Percentiles rank a stretch among this genome's conserved stretches.
Conservation (phyloP, 2,329 filamentous ascomycete genomes). For the Penicillium brasilianum region DNA sequence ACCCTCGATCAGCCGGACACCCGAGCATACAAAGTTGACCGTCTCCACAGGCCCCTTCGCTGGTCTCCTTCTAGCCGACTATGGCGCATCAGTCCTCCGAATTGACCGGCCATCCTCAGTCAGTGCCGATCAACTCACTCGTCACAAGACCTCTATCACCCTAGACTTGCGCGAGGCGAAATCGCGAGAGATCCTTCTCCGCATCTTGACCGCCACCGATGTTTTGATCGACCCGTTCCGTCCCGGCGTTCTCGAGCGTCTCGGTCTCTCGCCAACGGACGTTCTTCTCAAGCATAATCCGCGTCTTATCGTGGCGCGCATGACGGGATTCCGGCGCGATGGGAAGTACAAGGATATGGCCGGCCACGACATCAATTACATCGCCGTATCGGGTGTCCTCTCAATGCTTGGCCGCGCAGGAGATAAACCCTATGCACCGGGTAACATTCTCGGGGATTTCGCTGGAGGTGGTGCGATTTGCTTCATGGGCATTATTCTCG, state of each 20-base stretch:
- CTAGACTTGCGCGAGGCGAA: conserved; percentile 74
- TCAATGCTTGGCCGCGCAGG: conserved; percentile 72
- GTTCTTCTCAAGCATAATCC: conserved; percentile 71
- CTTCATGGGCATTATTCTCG: conserved; percentile 81
- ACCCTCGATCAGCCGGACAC: not conserved
- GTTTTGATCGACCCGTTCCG: conserved; percentile 92
- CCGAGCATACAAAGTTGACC: conserved; percentile 12
- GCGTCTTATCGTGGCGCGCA: conserved; percentile 76
- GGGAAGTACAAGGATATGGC: conserved; percentile 87
- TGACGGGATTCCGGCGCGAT: conserved; percentile 89
- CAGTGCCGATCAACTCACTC: conserved; percentile 74
- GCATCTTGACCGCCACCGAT: conserved; percentile 68
- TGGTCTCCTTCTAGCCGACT: conserved; percentile 85
- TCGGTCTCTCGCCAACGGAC: conserved; percentile 73
- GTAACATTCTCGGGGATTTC: conserved; percentile 87
- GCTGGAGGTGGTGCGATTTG: conserved; percentile 84
- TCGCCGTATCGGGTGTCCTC: conserved; percentile 82
- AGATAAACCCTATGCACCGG: conserved; percentile 76
- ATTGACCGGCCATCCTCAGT: conserved; percentile 68
- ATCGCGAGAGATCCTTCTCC: conserved; percentile 69
- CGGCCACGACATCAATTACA: conserved; percentile 95
- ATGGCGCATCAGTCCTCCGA: conserved; percentile 84
- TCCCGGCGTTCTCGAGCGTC: conserved; percentile 84
- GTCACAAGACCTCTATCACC: conserved; percentile 79
- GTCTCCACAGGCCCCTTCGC: conserved; percentile 75